Percentiles rank a stretch among this genome's conserved stretches.
These are phyloP conservation scores for Monosporozyma unispora DNA, from an alignment of 805 yeast species.

Conservation along the genomic window DNA sequence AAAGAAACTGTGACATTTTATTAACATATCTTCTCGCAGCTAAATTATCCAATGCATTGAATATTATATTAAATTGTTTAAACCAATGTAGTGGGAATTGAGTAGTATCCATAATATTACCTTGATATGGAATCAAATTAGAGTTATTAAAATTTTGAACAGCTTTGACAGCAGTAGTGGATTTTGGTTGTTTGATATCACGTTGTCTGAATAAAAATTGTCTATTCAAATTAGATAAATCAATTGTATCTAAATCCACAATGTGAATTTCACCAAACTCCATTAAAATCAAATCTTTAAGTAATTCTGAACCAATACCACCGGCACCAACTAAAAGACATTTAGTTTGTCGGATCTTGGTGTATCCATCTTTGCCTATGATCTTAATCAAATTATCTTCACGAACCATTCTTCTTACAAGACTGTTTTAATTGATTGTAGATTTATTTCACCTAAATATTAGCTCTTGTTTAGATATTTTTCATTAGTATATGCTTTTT, in stretches of 20 bases:
- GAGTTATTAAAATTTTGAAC: conserved; percentile 65
- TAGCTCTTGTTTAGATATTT: too few relatives aligned
- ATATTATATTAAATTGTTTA: conserved; percentile 63
- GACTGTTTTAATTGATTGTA: too few relatives aligned
- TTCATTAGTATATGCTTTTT: too few relatives aligned
- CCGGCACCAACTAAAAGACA: conserved; percentile 91
- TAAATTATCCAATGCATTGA: conserved; percentile 88
- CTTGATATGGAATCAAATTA: conserved; percentile 69
- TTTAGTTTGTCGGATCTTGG: conserved; percentile 33
- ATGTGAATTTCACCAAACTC: conserved; percentile 83
- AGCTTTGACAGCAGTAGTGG: conserved; percentile 74
- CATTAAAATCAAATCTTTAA: conserved; percentile 68
- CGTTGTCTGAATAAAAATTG: conserved; percentile 85
- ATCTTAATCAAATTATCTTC: conserved; percentile 18
- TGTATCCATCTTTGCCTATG: conserved; percentile 21
- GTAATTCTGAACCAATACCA: conserved; percentile 88
- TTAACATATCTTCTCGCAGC: conserved; percentile 91
- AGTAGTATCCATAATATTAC: conserved; percentile 72
- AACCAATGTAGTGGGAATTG: conserved; percentile 73
- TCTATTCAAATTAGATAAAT: conserved; percentile 82
- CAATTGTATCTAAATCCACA: conserved; percentile 94
- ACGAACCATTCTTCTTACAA: conserved; percentile 12
- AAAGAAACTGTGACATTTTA: conserved; percentile 62
- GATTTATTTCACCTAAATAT: too few relatives aligned
- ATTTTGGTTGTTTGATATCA: conserved; percentile 84